Conservation (phyloP, 371 early-diverging fungal genomes). For the Mortierella sp. region DNA sequence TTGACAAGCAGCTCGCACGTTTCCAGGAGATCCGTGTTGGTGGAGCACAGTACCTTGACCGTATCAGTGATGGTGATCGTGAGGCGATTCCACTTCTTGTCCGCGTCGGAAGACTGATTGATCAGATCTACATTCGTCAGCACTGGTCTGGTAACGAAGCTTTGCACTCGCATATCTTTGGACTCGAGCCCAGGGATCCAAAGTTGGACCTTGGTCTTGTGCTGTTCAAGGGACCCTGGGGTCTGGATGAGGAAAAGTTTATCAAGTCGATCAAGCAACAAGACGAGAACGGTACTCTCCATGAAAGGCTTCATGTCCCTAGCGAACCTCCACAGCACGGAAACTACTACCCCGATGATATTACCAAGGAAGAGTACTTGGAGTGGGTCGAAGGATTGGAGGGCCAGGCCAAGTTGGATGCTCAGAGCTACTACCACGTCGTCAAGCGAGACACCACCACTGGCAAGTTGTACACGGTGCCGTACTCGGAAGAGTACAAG, state of each 20-base stretch:
- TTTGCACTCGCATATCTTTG: slow-evolving; percentile 62
- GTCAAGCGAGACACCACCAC: slow-evolving; percentile 59
- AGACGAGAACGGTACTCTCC: slow-evolving; percentile 11
- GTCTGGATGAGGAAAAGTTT: slow-evolving; percentile 55
- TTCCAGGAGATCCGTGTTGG: slow-evolving; percentile 51
- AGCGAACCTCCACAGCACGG: slow-evolving; percentile 72
- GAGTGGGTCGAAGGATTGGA: slow-evolving; percentile 65
- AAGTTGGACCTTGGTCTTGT: slow-evolving; percentile 64
- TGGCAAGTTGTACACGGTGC: slow-evolving; percentile 55
- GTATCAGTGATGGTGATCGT: slow-evolving; percentile 67
- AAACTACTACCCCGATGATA: slow-evolving; percentile 83
- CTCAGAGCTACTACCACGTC: slow-evolving; percentile 77
- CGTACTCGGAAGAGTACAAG: slow-evolving; percentile 72
- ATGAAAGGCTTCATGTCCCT: slow-evolving; percentile 58
- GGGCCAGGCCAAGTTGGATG: slow-evolving; percentile 60
- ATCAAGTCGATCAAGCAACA: slow-evolving; percentile 58
- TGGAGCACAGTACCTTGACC: slow-evolving; percentile 43
- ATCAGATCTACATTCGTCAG: slow-evolving; percentile 76
- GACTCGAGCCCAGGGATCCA: slow-evolving; percentile 36
- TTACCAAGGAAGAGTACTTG: slow-evolving; percentile 76
- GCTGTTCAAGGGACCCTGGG: slow-evolving; percentile 83
- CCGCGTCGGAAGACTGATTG: slow-evolving; percentile 71
- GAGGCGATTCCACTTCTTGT: slow-evolving; percentile 74
- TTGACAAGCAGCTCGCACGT: slow-evolving; percentile 49
- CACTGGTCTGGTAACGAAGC: slow-evolving; percentile 76